Evolutionary conservation across 2,329 filamentous ascomycete genomes (phyloP).

Genomic region (Ophiosphaerella narmari): DNA sequence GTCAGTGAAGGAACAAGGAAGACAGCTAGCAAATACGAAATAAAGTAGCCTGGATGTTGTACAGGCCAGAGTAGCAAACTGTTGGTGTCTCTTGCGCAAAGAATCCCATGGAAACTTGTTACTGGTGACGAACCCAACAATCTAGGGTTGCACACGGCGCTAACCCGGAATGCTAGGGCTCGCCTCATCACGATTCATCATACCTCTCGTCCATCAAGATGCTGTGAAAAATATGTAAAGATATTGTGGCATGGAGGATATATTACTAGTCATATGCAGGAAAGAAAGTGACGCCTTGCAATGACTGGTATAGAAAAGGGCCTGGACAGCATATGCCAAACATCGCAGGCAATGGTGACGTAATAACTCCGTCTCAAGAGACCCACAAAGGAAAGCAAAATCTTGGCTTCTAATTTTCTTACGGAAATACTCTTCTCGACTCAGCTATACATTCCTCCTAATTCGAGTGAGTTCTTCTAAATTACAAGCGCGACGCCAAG

Average conservation of each 20-base stretch:
- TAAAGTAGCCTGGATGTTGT: no score
- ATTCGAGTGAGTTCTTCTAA: conserved; percentile 18
- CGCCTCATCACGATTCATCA: not conserved
- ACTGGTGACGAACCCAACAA: not conserved
- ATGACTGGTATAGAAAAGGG: conserved; percentile 11
- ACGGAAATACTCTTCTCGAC: conserved; percentile 3
- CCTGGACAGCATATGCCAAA: no score
- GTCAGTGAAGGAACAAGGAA: not conserved
- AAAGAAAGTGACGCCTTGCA: conserved; percentile 13
- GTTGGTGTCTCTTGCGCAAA: not conserved
- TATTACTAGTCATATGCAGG: conserved; percentile 6
- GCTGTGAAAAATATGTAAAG: no score
- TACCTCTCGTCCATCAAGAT: not conserved
- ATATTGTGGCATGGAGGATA: conserved; percentile 8
- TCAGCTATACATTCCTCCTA: conserved; percentile 1
- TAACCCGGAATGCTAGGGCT: not conserved
- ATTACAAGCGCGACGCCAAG: conserved; percentile 40
- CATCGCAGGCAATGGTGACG: no score
- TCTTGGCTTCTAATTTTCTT: conserved; percentile 4
- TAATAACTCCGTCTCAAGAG: not conserved
- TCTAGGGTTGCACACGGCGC: conserved; percentile 5
- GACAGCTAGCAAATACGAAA: not conserved
- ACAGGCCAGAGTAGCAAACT: no score
- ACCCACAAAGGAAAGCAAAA: not conserved
- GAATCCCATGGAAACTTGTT: conserved; percentile 11